Conservation (phyloP, 2,329 filamentous ascomycete genomes). For the Phyllosticta paracitricarpa region DNA sequence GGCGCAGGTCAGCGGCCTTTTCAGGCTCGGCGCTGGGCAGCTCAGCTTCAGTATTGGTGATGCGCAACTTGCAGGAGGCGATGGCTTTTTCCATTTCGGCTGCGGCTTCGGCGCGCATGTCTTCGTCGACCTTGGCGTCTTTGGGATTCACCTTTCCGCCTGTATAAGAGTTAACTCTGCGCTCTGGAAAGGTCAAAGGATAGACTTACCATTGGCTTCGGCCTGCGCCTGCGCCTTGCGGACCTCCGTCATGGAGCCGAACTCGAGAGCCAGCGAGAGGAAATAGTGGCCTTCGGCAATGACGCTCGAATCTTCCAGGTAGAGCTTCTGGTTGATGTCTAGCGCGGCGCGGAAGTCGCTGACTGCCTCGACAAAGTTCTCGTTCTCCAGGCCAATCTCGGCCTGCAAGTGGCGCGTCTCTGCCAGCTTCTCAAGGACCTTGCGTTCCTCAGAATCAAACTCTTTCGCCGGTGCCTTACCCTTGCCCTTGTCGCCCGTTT, state of each 20-base stretch:
- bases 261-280: constrained; percentile 87
- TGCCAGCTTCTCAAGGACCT: constrained; percentile 75
- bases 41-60: constrained; percentile 59
- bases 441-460: constrained; percentile 33
- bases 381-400: constrained; percentile 95
- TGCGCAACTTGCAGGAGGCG: constrained; percentile 58
- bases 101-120: constrained; percentile 60
- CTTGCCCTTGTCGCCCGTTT: constrained; percentile 35
- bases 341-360: constrained; percentile 71
- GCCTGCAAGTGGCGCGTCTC: constrained; percentile 91
- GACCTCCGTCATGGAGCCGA: constrained; percentile 65
- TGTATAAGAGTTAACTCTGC: constrained; percentile 23
- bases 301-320: constrained; percentile 69
- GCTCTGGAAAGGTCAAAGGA: neutral
- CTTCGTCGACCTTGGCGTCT: constrained; percentile 51
- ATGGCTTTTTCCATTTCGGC: constrained; percentile 65
- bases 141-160: constrained; percentile 30
- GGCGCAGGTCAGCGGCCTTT: constrained; percentile 55
- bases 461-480: constrained; percentile 32
- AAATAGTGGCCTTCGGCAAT: constrained; percentile 95
- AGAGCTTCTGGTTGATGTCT: constrained; percentile 67
- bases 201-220: constrained; percentile 6
- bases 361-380: constrained; percentile 82
- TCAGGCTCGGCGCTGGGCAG: constrained; percentile 47
- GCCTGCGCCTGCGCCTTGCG: constrained; percentile 40